Evolutionary conservation across 441 rosid genomes (phyloP).

Genomic region (Adansonia madagascariensis): DNA sequence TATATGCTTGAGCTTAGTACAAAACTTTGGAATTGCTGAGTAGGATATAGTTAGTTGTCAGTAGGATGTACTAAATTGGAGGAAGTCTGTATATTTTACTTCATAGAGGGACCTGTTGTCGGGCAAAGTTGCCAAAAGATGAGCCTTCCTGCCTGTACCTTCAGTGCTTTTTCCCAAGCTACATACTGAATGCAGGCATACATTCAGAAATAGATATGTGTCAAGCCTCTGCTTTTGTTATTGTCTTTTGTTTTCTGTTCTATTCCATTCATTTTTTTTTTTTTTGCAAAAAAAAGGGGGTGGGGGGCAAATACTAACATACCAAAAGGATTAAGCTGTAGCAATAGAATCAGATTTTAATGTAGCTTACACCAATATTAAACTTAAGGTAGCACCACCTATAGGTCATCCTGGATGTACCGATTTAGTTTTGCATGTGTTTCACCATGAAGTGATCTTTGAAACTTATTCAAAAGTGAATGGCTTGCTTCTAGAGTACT

Average conservation of each 20-base stretch:
- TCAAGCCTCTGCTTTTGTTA: background rate
- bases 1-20: background rate
- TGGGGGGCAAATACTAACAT: background rate
- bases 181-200: background rate
- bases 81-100: background rate
- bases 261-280: background rate
- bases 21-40: background rate
- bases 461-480: background rate
- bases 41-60: background rate
- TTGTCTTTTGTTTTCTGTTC: too few species aligned
- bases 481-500: background rate
- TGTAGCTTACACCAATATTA: background rate
- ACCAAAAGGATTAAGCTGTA: background rate
- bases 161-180: background rate
- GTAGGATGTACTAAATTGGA: background rate
- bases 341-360: background rate
- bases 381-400: slow-evolving; percentile 4
- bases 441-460: slow-evolving; percentile 1
- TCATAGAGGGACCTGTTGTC: background rate
- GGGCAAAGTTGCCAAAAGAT: background rate
- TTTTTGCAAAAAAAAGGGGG: background rate
- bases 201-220: background rate
- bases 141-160: background rate
- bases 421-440: background rate
- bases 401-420: slow-evolving; percentile 5